Conservation (phyloP, 179 eudicot species). For the Silene noctiflora region DNA sequence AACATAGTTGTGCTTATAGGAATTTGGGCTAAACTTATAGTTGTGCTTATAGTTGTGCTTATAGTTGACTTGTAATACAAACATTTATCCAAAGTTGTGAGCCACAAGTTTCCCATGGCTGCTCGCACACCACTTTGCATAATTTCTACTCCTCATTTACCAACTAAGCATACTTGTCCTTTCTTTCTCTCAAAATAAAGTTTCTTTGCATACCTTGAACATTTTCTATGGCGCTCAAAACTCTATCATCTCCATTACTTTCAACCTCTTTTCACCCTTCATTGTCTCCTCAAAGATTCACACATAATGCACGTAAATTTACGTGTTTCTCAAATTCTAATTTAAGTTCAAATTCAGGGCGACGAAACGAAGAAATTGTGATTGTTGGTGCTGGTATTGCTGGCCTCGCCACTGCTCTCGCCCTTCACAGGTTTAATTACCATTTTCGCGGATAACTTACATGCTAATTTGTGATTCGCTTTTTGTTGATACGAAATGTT, state of each 20-base stretch:
- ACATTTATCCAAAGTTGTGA: neutral
- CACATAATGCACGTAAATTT: slow-evolving; percentile 11
- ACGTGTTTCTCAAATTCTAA: slow-evolving; percentile 19
- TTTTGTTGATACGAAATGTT: neutral
- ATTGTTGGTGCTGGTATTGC: slow-evolving; percentile 91
- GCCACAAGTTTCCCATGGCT: slow-evolving; percentile 5
- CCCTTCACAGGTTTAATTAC: slow-evolving; percentile 55
- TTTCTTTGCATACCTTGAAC: neutral
- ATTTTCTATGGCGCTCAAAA: slow-evolving; percentile 16
- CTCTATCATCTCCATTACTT: slow-evolving; percentile 11
- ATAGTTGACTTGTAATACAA: too few relatives aligned
- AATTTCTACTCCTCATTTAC: neutral
- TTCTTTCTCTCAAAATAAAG: neutral
- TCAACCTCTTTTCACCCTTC: slow-evolving; percentile 6
- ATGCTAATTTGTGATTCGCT: too few relatives aligned
- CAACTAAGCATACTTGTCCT: neutral
- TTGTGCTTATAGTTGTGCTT: too few relatives aligned
- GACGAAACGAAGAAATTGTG: slow-evolving; percentile 60
- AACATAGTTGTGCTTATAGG: too few relatives aligned
- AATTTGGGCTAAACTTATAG: too few relatives aligned
- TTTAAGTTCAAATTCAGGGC: slow-evolving; percentile 3
- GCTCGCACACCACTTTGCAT: neutral
- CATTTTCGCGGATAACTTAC: too few relatives aligned
- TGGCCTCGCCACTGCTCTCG: slow-evolving; percentile 87
- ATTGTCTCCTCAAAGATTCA: slow-evolving; percentile 7